Evolutionary conservation across 2,329 filamentous ascomycete genomes (phyloP).

Genomic region (Lecanicillium sp.): DNA sequence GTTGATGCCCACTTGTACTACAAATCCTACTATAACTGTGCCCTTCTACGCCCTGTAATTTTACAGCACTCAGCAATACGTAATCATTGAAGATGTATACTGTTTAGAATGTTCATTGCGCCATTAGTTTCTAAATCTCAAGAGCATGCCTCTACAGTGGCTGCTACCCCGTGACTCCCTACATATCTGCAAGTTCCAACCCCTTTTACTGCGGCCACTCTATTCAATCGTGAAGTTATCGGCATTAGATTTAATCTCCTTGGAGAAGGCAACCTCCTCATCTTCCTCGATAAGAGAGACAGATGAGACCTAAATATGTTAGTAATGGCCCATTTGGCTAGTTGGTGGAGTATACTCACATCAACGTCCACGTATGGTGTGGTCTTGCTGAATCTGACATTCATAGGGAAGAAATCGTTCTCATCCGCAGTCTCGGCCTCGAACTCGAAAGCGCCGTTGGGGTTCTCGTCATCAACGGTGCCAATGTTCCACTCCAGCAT

Average conservation of each 20-base stretch:
- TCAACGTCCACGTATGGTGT: constrained; percentile 88
- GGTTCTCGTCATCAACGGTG: constrained; percentile 73
- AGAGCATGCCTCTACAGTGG: constrained; percentile 8
- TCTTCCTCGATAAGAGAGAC: constrained; percentile 68
- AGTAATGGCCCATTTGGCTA: constrained; percentile 14
- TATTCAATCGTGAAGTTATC: constrained; percentile 75
- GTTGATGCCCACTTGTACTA: background rate
- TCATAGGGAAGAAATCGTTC: constrained; percentile 97
- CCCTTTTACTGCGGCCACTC: constrained; percentile 18
- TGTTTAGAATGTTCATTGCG: constrained; percentile 14
- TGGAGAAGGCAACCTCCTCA: constrained; percentile 76
- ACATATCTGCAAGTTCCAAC: constrained; percentile 5
- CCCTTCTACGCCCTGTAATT: too few species aligned
- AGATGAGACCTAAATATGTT: constrained; percentile 48
- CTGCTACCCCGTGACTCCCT: constrained; percentile 4
- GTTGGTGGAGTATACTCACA: constrained; percentile 51
- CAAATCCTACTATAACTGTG: too few species aligned
- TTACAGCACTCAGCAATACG: too few species aligned
- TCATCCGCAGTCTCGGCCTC: constrained; percentile 84
- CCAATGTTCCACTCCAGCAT: constrained; percentile 92
- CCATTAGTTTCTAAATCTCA: constrained; percentile 17
- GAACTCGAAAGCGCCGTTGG: constrained; percentile 87
- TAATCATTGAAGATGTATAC: background rate
- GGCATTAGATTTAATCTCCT: constrained; percentile 70
- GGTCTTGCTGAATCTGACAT: constrained; percentile 78